Evolutionary conservation across 768 basidiomycete genomes (phyloP).

Genomic region (Podaxis sp.): DNA sequence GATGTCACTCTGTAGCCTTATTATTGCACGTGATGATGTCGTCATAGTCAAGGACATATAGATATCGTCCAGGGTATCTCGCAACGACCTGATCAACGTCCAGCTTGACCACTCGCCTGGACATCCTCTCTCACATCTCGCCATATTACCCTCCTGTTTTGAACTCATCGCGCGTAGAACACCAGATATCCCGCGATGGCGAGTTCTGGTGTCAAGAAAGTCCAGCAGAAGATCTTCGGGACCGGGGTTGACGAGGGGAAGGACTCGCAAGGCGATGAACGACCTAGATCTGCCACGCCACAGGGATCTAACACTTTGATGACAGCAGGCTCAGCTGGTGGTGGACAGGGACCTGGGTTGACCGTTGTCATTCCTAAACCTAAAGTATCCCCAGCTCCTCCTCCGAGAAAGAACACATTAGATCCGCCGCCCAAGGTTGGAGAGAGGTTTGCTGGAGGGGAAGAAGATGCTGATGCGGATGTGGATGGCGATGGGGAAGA

Average conservation of each 20-base stretch:
- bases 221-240: conserved; percentile 74
- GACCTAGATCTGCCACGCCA: not conserved
- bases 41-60: not conserved
- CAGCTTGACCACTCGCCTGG: not conserved
- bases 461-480: conserved; percentile 15
- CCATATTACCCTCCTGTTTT: no score
- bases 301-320: conserved; percentile 10
- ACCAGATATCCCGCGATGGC: conserved; percentile 29
- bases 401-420: conserved; percentile 43
- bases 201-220: conserved; percentile 50
- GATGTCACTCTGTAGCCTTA: not conserved
- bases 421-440: conserved; percentile 34
- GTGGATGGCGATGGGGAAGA: conserved; percentile 19
- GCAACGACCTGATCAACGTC: not conserved
- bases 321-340: conserved; percentile 10
- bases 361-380: conserved; percentile 76
- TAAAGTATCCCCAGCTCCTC: conserved; percentile 36
- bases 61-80: not conserved
- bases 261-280: conserved; percentile 15
- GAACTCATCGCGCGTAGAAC: not conserved
- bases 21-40: not conserved
- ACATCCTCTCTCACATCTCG: not conserved
- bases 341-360: conserved; percentile 31
- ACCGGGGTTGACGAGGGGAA: conserved; percentile 28
- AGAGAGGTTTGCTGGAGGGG: not conserved